phyloP scores from a whole-genome alignment of 2,329 filamentous ascomycete genomes.

The Rugonectria rugulosa region DNA sequence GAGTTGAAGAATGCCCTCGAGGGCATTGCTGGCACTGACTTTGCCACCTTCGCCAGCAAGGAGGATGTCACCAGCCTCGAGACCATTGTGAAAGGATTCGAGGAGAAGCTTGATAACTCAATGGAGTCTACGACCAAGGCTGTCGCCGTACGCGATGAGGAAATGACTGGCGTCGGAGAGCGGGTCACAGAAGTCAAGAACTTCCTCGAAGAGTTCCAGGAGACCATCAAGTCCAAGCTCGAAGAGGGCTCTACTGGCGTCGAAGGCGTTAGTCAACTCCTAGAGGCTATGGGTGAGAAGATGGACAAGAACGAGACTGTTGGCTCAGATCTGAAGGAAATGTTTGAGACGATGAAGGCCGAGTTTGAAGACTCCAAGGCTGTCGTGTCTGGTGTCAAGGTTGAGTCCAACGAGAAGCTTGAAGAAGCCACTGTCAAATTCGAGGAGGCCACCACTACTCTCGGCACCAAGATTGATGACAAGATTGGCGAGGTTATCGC shows the following conservation, averaged over 20 bases:
- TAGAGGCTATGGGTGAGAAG: slow-evolving; percentile 72
- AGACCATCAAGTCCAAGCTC: slow-evolving; percentile 77
- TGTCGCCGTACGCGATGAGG: slow-evolving; percentile 83
- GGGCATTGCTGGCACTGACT: slow-evolving; percentile 72
- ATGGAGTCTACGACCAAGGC: slow-evolving; percentile 79
- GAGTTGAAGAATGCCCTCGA: slow-evolving; percentile 84
- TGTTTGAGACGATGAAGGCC: slow-evolving; percentile 77
- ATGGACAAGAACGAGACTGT: slow-evolving; percentile 64
- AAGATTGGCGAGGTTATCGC: slow-evolving; percentile 78
- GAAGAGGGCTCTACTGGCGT: slow-evolving; percentile 77
- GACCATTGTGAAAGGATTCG: slow-evolving; percentile 74
- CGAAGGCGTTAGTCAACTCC: slow-evolving; percentile 74
- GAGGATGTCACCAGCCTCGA: slow-evolving; percentile 73
- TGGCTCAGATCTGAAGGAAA: slow-evolving; percentile 71
- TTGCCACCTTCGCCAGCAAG: slow-evolving; percentile 76
- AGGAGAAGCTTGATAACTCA: slow-evolving; percentile 71
- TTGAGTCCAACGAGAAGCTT: slow-evolving; percentile 84
- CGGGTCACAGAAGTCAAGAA: slow-evolving; percentile 80
- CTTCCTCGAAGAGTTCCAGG: slow-evolving; percentile 80
- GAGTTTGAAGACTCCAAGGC: slow-evolving; percentile 90
- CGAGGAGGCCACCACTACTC: slow-evolving; percentile 61
- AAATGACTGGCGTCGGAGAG: slow-evolving; percentile 80
- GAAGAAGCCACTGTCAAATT: slow-evolving; percentile 67
- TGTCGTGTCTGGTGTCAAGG: slow-evolving; percentile 79
- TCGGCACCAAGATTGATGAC: slow-evolving; percentile 66